phyloP scores from a whole-genome alignment of 2,329 filamentous ascomycete genomes.

The Aspergillus pseudoglaucus region DNA sequence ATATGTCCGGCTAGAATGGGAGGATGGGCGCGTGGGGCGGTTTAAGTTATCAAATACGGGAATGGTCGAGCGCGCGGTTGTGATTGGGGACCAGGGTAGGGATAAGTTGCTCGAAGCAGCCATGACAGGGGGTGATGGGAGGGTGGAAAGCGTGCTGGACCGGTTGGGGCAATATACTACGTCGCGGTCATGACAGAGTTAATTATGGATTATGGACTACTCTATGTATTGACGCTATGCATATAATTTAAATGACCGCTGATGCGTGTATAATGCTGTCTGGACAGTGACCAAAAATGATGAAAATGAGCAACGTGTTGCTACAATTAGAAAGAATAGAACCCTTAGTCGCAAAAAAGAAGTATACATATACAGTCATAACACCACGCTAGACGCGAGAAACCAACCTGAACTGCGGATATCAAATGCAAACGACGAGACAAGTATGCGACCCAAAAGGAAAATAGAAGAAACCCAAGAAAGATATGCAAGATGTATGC shows the following conservation, averaged over 20 bases:
- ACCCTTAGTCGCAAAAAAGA: too few relatives aligned
- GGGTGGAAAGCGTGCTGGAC: slow-evolving; percentile 29
- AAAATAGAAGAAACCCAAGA: neutral
- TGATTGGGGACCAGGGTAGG: slow-evolving; percentile 35
- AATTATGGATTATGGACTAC: too few relatives aligned
- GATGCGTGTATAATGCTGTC: slow-evolving; percentile 12
- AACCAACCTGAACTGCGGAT: too few relatives aligned
- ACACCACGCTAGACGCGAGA: too few relatives aligned
- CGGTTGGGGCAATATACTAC: slow-evolving; percentile 17
- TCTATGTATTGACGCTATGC: slow-evolving; percentile 16
- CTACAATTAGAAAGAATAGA: too few relatives aligned
- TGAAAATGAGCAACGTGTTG: too few relatives aligned
- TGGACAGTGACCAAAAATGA: too few relatives aligned
- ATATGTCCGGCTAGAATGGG: slow-evolving; percentile 40
- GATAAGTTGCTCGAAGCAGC: slow-evolving; percentile 31
- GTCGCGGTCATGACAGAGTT: neutral
- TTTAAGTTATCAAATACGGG: slow-evolving; percentile 38
- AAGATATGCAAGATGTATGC: slow-evolving; percentile 4
- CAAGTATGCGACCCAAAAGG: slow-evolving; percentile 9
- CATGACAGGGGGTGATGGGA: slow-evolving; percentile 28
- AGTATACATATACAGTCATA: too few relatives aligned
- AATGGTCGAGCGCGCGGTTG: slow-evolving; percentile 35
- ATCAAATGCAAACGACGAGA: neutral
- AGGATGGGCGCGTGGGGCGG: slow-evolving; percentile 37
- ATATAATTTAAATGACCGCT: slow-evolving; percentile 16